phyloP scores from a whole-genome alignment of 176 grass and related monocot genomes.

The Bonia amplexicaulis region DNA sequence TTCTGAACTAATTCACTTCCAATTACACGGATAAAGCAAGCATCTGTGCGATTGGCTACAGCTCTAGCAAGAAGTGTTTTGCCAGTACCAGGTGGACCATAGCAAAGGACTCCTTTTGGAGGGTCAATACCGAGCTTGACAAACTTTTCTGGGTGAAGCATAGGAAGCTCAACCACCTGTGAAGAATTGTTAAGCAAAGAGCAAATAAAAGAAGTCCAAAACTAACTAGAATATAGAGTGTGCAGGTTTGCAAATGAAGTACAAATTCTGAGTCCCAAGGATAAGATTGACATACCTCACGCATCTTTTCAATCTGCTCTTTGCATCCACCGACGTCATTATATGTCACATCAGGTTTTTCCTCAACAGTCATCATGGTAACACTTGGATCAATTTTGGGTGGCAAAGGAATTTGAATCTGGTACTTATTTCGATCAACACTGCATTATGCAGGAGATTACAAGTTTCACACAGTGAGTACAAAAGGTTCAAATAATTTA shows the following conservation, averaged over 20 bases:
- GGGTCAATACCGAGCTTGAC: conserved; percentile 92
- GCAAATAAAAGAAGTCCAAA: background rate
- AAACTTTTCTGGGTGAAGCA: conserved; percentile 99
- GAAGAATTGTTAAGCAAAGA: background rate
- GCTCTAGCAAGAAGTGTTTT: conserved; percentile 93
- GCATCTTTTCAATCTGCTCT: conserved; percentile 97
- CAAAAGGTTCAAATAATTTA: background rate
- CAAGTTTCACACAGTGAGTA: background rate
- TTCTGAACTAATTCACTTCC: conserved; percentile 92
- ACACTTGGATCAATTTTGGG: conserved; percentile 95
- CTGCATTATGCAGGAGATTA: conserved; percentile 43
- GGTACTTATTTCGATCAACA: conserved; percentile 90
- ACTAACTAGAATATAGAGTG: conserved; percentile 2
- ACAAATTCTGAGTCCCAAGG: background rate
- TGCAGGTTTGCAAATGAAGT: background rate
- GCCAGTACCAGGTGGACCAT: conserved; percentile 87
- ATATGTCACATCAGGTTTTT: conserved; percentile 95
- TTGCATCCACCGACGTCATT: conserved; percentile 95
- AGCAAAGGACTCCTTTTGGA: conserved; percentile 87
- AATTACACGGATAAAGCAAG: conserved; percentile 95
- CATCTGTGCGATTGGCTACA: conserved; percentile 90
- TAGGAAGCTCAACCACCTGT: conserved; percentile 90
- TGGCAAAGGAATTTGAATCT: conserved; percentile 89
- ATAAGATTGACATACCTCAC: conserved; percentile 48
- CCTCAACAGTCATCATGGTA: conserved; percentile 98